Percentiles rank a stretch among this genome's conserved stretches.
Evolutionary conservation across 176 grass and related monocot genomes (phyloP).

Genomic region (Cenchrus fungigraminus): DNA sequence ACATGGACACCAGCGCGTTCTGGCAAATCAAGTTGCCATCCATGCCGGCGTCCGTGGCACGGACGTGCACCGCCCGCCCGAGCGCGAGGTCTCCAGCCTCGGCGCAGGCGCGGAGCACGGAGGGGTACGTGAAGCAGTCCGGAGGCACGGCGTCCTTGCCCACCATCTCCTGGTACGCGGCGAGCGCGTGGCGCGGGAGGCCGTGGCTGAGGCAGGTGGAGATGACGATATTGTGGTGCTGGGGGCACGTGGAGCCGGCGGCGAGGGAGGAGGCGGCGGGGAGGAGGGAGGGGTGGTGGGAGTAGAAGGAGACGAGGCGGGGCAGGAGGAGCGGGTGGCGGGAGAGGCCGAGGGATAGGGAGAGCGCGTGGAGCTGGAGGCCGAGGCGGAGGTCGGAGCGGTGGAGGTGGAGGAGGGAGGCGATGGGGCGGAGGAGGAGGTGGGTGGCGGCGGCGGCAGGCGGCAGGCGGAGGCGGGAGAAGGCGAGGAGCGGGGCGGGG

Average conservation of each 20-base stretch:
- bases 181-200: slow-evolving; percentile 43
- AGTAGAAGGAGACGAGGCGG: slow-evolving; percentile 53
- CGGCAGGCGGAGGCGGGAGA: slow-evolving; percentile 48
- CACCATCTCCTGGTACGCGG: slow-evolving; percentile 49
- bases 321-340: slow-evolving; percentile 36
- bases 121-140: slow-evolving; percentile 62
- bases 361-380: slow-evolving; percentile 55
- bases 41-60: slow-evolving; percentile 14
- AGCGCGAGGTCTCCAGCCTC: slow-evolving; percentile 38
- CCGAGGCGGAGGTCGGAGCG: slow-evolving; percentile 34
- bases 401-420: slow-evolving; percentile 31
- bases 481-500: slow-evolving; percentile 39
- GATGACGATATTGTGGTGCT: slow-evolving; percentile 58
- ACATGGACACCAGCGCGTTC: slow-evolving; percentile 60
- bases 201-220: slow-evolving; percentile 48
- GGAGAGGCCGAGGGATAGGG: slow-evolving; percentile 54
- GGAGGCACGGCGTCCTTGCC: slow-evolving; percentile 20
- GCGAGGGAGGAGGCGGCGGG: slow-evolving; percentile 44
- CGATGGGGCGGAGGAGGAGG: slow-evolving; percentile 47
- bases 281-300: slow-evolving; percentile 45
- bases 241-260: slow-evolving; percentile 20
- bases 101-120: slow-evolving; percentile 61
- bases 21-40: slow-evolving; percentile 45
- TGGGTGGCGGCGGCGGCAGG: slow-evolving; percentile 1
- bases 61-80: slow-evolving; percentile 46